Percentiles rank a stretch among this genome's conserved stretches.
Evolutionary conservation across 768 basidiomycete genomes (phyloP).

Genomic region (Mycena belliarum): DNA sequence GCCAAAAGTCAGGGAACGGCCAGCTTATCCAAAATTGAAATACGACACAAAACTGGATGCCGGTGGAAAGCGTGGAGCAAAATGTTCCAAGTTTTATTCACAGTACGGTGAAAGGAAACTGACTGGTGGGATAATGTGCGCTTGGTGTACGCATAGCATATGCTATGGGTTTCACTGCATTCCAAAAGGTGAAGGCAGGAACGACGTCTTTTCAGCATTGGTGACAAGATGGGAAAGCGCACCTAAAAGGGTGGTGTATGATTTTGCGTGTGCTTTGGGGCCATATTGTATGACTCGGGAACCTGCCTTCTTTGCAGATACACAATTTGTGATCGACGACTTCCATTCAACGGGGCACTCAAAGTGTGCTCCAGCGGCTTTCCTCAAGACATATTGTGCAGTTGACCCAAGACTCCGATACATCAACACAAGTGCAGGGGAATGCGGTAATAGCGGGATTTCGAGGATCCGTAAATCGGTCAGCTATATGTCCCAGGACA

Average conservation of each 20-base stretch:
- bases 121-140: slow-evolving; percentile 26
- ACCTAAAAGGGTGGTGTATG: slow-evolving; percentile 20
- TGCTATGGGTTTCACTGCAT: slow-evolving; percentile 27
- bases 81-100: slow-evolving; percentile 25
- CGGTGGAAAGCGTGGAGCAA: slow-evolving; percentile 11
- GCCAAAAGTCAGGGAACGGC: slow-evolving; percentile 20
- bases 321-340: slow-evolving; percentile 19
- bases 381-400: slow-evolving; percentile 14
- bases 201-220: slow-evolving; percentile 24
- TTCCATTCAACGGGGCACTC: slow-evolving; percentile 22
- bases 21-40: slow-evolving; percentile 14
- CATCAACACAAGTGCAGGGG: slow-evolving; percentile 25
- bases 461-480: slow-evolving; percentile 27
- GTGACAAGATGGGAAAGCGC: slow-evolving; percentile 5
- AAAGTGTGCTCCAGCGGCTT: slow-evolving; percentile 16
- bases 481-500: slow-evolving; percentile 29
- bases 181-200: slow-evolving; percentile 18
- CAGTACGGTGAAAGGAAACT: slow-evolving; percentile 19
- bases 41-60: slow-evolving; percentile 4
- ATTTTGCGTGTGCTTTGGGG: slow-evolving; percentile 22
- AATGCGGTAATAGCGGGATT: slow-evolving; percentile 25
- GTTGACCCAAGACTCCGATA: slow-evolving; percentile 9
- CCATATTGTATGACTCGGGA: slow-evolving; percentile 24
- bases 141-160: slow-evolving; percentile 26
- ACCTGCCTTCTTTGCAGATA: slow-evolving; percentile 20